phyloP scores from a whole-genome alignment of 1,139 yeast genomes.

The Waltiozyma sp. region DNA sequence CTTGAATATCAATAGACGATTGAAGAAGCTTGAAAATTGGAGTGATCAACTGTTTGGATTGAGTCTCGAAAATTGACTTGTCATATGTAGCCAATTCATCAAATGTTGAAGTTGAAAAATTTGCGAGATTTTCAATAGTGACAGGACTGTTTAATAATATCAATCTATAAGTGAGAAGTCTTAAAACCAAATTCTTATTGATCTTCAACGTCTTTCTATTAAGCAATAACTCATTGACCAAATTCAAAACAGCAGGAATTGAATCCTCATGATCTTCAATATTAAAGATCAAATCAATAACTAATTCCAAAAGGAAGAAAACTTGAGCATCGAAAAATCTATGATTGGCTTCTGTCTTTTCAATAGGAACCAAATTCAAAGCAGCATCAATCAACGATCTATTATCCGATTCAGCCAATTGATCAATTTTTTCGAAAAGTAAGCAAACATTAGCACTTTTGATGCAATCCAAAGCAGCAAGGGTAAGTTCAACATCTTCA shows the following conservation, averaged over 20 bases:
- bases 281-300: constrained; percentile 23
- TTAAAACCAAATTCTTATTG: constrained; percentile 6
- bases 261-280: constrained; percentile 1
- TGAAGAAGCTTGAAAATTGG: constrained; percentile 39
- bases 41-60: constrained; percentile 39
- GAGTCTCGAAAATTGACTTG: constrained; percentile 19
- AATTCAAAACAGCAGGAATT: constrained; percentile 2
- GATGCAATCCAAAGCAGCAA: constrained; percentile 75
- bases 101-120: constrained; percentile 2
- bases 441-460: constrained; percentile 21
- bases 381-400: constrained; percentile 16
- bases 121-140: background rate
- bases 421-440: constrained; percentile 8
- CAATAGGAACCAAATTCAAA: constrained; percentile 19
- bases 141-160: constrained; percentile 5
- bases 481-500: constrained; percentile 79
- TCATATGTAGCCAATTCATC: constrained; percentile 13
- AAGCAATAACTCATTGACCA: constrained; percentile 5
- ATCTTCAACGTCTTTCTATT: constrained; percentile 5
- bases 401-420: constrained; percentile 1
- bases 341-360: constrained; percentile 23
- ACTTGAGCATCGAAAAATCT: constrained; percentile 43
- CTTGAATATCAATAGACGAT: constrained; percentile 36
- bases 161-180: constrained; percentile 14
- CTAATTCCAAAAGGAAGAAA: constrained; percentile 43